phyloP scores from a whole-genome alignment of 2,329 filamentous ascomycete genomes.

The Lecanosticta acicola region DNA sequence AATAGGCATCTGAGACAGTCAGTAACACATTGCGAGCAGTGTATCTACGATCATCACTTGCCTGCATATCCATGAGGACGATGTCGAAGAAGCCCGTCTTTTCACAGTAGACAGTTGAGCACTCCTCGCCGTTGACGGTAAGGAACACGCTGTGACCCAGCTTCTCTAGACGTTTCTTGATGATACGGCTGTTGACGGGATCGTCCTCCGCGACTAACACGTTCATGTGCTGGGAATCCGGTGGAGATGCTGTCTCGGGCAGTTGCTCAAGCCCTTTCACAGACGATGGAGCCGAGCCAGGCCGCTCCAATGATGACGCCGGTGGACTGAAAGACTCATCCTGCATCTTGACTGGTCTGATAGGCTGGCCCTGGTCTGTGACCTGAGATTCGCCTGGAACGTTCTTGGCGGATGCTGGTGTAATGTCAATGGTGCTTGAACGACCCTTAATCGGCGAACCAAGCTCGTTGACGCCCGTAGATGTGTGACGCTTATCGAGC shows the following conservation, averaged over 20 bases:
- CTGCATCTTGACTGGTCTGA: conserved; percentile 44
- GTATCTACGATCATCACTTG: conserved; percentile 37
- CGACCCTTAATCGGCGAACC: conserved; percentile 15
- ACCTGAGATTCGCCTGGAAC: conserved; percentile 40
- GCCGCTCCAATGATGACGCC: conserved; percentile 3
- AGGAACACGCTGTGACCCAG: conserved; percentile 65
- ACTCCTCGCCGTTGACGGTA: conserved; percentile 80
- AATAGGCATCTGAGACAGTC: conserved; percentile 69
- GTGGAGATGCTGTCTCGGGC: background rate
- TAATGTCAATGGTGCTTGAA: conserved; percentile 20
- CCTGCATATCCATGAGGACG: conserved; percentile 89
- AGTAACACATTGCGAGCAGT: conserved; percentile 11
- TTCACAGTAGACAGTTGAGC: conserved; percentile 64
- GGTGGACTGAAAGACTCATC: conserved; percentile 33
- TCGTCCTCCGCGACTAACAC: conserved; percentile 84
- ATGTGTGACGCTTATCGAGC: conserved; percentile 27
- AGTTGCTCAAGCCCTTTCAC: background rate
- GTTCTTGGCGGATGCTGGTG: conserved; percentile 19
- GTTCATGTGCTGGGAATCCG: conserved; percentile 40
- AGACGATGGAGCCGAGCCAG: conserved; percentile 6
- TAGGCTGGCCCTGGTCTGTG: conserved; percentile 36
- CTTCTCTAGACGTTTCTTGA: conserved; percentile 74
- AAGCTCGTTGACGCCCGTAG: conserved; percentile 5
- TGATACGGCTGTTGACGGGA: conserved; percentile 75
- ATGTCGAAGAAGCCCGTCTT: conserved; percentile 63